A percentile compares a stretch with the other conserved stretches of the same genome.
Evolutionary conservation across 2,329 filamentous ascomycete genomes (phyloP).

Genomic region (Fusarium devonianum): DNA sequence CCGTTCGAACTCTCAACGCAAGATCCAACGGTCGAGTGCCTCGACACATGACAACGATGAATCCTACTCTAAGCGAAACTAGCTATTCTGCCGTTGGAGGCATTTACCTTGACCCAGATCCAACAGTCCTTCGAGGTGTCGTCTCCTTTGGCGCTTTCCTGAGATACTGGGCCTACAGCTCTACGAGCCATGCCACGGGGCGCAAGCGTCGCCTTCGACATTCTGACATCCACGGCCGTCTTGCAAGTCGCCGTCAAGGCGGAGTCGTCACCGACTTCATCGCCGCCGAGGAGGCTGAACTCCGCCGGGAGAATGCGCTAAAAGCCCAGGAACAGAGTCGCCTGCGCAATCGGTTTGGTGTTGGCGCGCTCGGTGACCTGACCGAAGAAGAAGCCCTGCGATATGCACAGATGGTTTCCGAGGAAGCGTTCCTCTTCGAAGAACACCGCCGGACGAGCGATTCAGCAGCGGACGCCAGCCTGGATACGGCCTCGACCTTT

Average conservation of each 20-base stretch:
- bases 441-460: conserved; percentile 63
- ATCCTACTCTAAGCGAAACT: conserved; percentile 68
- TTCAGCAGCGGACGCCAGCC: conserved; percentile 57
- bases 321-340: conserved; percentile 72
- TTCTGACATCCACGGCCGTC: conserved; percentile 63
- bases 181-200: conserved; percentile 75
- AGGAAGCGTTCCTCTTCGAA: conserved; percentile 65
- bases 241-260: conserved; percentile 62
- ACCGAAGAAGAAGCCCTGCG: conserved; percentile 70
- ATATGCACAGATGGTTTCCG: conserved; percentile 72
- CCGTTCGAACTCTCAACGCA: conserved; percentile 86
- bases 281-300: conserved; percentile 81
- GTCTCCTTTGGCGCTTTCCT: conserved; percentile 87
- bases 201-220: conserved; percentile 82
- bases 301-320: conserved; percentile 75
- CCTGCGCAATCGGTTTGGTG: conserved; percentile 81
- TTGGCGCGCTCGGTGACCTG: conserved; percentile 71
- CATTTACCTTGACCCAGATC: conserved; percentile 85
- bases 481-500: conserved; percentile 53
- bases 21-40: conserved; percentile 83
- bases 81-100: conserved; percentile 84
- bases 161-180: conserved; percentile 93
- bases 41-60: conserved; percentile 67
- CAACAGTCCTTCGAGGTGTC: conserved; percentile 83
- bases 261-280: conserved; percentile 83